These are phyloP conservation scores for Penicillium corylophilum DNA, from an alignment of 2,329 filamentous ascomycete genomes.

Conservation along the genomic window DNA sequence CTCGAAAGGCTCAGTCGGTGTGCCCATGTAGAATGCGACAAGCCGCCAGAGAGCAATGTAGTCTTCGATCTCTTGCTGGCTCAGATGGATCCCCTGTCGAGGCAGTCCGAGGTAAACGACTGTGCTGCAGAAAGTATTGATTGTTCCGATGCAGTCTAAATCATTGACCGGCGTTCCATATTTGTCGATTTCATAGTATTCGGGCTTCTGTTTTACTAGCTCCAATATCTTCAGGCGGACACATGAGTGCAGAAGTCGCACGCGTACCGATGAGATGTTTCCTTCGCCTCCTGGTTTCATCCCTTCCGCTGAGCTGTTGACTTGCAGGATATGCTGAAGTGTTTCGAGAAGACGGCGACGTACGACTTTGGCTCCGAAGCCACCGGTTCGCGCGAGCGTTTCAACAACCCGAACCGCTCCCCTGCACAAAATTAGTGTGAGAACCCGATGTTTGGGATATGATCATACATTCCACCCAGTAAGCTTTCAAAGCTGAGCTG, in stretches of 20 bases:
- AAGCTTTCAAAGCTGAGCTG: conserved; percentile 34
- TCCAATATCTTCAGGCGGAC: conserved; percentile 65
- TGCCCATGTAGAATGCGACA: conserved; percentile 69
- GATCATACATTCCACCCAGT: conserved; percentile 28
- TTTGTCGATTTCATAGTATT: conserved; percentile 61
- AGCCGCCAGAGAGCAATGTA: conserved; percentile 77
- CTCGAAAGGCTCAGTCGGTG: conserved; percentile 62
- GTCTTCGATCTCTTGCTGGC: conserved; percentile 62
- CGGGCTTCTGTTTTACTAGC: conserved; percentile 55
- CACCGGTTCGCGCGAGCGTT: conserved; percentile 70
- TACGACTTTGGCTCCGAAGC: conserved; percentile 68
- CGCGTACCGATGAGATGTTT: conserved; percentile 63
- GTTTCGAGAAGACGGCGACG: conserved; percentile 68
- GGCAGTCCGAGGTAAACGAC: conserved; percentile 69
- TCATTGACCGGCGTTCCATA: conserved; percentile 72
- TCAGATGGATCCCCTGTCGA: conserved; percentile 68
- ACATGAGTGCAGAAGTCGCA: conserved; percentile 67
- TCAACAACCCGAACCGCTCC: conserved; percentile 71
- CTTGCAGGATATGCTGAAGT: conserved; percentile 72
- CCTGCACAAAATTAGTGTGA: conserved; percentile 32
- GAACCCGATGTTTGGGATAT: not conserved
- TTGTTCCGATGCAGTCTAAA: conserved; percentile 70
- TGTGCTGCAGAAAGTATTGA: conserved; percentile 66
- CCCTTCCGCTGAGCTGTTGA: conserved; percentile 62
- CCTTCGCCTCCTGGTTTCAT: conserved; percentile 69